phyloP scores from a whole-genome alignment of 345 rosid species.

The Sisymbrium altissimum region DNA sequence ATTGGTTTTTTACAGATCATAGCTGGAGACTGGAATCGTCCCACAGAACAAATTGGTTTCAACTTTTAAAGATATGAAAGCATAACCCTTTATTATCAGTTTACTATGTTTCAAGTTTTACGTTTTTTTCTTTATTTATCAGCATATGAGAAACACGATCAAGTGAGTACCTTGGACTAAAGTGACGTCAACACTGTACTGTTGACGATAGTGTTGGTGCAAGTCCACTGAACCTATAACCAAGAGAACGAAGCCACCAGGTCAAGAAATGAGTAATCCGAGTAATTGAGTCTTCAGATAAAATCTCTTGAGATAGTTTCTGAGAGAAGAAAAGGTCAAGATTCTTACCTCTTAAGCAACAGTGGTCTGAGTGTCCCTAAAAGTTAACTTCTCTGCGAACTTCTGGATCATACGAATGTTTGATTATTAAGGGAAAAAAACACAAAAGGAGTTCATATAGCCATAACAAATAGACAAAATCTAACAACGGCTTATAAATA shows the following conservation, averaged over 20 bases:
- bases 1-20: not conserved
- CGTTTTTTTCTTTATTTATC: not conserved
- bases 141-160: not conserved
- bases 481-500: not conserved
- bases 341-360: constrained; percentile 18
- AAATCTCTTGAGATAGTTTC: constrained; percentile 3
- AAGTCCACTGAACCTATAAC: not conserved
- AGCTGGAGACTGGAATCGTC: not conserved
- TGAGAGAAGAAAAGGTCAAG: not conserved
- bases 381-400: constrained; percentile 45
- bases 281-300: not conserved
- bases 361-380: constrained; percentile 25
- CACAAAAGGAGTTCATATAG: not conserved
- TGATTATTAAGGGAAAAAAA: constrained; percentile 45
- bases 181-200: not conserved
- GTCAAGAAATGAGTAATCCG: not conserved
- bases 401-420: constrained; percentile 65
- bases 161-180: not conserved
- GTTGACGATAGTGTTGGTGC: not conserved
- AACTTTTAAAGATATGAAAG: not conserved
- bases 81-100: not conserved
- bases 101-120: not conserved
- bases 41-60: not conserved
- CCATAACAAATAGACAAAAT: not conserved
- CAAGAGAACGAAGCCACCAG: not conserved